phyloP scores from a whole-genome alignment of 2,329 filamentous ascomycete species.

The Phialophora verrucosa region DNA sequence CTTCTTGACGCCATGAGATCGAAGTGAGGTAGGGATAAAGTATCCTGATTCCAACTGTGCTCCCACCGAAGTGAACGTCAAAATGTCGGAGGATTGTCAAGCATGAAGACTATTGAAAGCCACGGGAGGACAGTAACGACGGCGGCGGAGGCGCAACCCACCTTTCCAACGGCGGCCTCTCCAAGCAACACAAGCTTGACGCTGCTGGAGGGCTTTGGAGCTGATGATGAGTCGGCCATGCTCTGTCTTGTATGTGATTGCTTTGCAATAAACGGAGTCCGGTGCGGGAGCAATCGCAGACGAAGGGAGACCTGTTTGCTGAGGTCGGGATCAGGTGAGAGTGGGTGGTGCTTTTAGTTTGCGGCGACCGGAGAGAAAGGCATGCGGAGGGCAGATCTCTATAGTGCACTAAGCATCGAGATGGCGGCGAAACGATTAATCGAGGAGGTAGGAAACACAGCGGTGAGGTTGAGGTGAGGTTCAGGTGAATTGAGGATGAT shows the following conservation, averaged over 20 bases:
- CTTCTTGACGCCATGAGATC: neutral
- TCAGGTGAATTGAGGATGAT: slow-evolving; percentile 17
- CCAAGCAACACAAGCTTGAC: slow-evolving; percentile 98
- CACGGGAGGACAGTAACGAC: slow-evolving; percentile 12
- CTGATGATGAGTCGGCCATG: slow-evolving; percentile 75
- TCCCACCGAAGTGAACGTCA: slow-evolving; percentile 15
- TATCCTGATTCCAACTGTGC: slow-evolving; percentile 30
- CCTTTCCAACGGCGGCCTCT: slow-evolving; percentile 98
- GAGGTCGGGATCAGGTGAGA: neutral
- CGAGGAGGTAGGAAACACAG: neutral
- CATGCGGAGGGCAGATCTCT: neutral
- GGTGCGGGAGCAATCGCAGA: neutral
- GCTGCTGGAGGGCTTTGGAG: slow-evolving; percentile 96
- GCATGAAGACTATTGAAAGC: slow-evolving; percentile 28
- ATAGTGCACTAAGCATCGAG: neutral
- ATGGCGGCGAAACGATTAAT: neutral
- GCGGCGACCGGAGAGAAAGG: neutral
- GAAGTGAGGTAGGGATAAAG: slow-evolving; percentile 29
- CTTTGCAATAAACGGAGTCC: neutral
- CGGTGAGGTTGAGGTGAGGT: neutral
- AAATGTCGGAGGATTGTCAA: slow-evolving; percentile 16
- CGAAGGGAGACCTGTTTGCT: neutral
- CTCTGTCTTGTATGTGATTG: slow-evolving; percentile 13
- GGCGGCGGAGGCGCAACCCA: slow-evolving; percentile 50
- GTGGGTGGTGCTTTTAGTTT: neutral